These are phyloP conservation scores for Dactylellina cionopaga DNA, from an alignment of 2,329 filamentous ascomycete genomes.

Conservation along the genomic window DNA sequence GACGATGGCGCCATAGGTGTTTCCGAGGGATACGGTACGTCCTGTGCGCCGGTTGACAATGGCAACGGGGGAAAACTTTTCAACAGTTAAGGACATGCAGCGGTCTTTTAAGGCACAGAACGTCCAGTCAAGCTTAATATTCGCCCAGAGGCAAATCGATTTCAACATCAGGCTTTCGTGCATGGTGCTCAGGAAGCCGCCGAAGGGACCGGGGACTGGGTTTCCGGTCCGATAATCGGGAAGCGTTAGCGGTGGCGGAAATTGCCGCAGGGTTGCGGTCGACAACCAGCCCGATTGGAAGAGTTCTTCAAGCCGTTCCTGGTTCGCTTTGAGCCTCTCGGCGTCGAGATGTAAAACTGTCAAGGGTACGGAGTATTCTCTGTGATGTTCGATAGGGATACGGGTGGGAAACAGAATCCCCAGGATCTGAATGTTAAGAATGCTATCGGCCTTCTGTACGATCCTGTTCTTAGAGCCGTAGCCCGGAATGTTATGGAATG, in stretches of 20 bases:
- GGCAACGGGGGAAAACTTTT: conserved; percentile 22
- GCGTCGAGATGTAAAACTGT: not conserved
- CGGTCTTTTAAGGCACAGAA: conserved; percentile 4
- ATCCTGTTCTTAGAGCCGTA: conserved; percentile 43
- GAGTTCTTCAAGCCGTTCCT: conserved; percentile 1
- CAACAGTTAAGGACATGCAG: not conserved
- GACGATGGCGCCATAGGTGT: conserved; percentile 9
- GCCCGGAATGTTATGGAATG: conserved; percentile 46
- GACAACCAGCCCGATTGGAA: conserved; percentile 32
- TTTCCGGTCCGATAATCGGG: not conserved
- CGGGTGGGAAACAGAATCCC: conserved; percentile 16
- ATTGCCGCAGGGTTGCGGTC: not conserved
- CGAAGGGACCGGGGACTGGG: conserved; percentile 22
- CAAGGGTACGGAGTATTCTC: not conserved
- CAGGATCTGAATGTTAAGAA: conserved; percentile 45
- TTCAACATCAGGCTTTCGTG: conserved; percentile 36
- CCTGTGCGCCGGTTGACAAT: conserved; percentile 26
- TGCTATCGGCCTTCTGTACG: conserved; percentile 40
- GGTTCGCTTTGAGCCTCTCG: not conserved
- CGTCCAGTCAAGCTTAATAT: conserved; percentile 29
- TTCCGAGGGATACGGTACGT: conserved; percentile 17
- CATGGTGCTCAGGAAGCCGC: conserved; percentile 25
- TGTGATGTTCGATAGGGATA: conserved; percentile 9
- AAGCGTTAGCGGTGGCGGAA: conserved; percentile 24
- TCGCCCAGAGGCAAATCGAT: not conserved